Evolutionary conservation across 495 filamentous ascomycete species (phyloP), one percentile per base, ranked within the genome.

Genomic region (Xylaria intraflava): DNA sequence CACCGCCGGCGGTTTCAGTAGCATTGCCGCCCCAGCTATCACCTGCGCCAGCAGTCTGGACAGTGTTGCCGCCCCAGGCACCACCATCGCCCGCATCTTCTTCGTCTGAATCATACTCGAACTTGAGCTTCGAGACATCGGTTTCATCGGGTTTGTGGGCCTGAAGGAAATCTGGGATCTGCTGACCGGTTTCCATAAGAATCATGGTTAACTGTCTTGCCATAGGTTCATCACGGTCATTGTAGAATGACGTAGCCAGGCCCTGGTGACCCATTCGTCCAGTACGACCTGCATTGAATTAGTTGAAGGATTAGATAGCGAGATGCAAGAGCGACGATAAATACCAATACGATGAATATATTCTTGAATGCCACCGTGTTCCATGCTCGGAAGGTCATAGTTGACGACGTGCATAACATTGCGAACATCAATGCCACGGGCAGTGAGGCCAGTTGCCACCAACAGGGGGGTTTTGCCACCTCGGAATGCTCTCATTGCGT

Each of bases 291-390:
- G 49, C 38, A 44, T n/a, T n/a, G 11, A 41, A 55, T 65, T 51
- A 69, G 59, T 51, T 24, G n/a, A 22, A 16, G 47, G 24, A n/a
- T n/a, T n/a, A n/a, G 19, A 23, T 24, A 1, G 2, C 26, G 36
- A 24, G 10, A 26, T 17, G 16, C 5, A 20, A 35, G 4, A 23
- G 43, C 1, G 8, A 19, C 3, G 20, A 9, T 7, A 69, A 78
- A 67, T 77, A 88, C 86, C 92, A 67, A 97, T 98, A 33, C 93
- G 88, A 61, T 98, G 93, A 50, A 87, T 79, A 61, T 98, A 97
- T 61, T 97, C 93, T 46, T 88, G 80, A 41, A 97, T 96, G 3
- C 92, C 93, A n/a, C 89, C 90, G 58, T 89, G 73, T 2, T 73
- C 62, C 4, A 67, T 58, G 19, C 70, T 75, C 0, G 92, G 93